Evolutionary conservation across 2,329 filamentous ascomycete species (phyloP).

Genomic region (Xylaria sp.): DNA sequence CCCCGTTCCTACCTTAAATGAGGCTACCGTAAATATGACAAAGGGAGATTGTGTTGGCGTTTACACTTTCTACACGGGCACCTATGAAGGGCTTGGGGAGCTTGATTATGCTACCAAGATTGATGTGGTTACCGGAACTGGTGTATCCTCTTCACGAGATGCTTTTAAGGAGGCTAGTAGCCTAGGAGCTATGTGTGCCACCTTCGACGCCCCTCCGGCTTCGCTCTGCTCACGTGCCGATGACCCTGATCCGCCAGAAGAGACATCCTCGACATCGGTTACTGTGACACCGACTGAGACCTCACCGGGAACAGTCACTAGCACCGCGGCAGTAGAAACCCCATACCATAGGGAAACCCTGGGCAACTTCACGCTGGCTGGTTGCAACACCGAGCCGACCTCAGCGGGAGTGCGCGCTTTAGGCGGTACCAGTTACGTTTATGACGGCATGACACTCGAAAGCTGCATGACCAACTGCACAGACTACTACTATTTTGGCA

Average conservation of each 20-base stretch:
- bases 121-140: slow-evolving; percentile 57
- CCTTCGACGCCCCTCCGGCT: slow-evolving; percentile 53
- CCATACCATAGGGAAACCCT: slow-evolving; percentile 54
- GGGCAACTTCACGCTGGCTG: slow-evolving; percentile 58
- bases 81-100: slow-evolving; percentile 58
- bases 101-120: slow-evolving; percentile 58
- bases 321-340: slow-evolving; percentile 47
- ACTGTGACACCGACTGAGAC: slow-evolving; percentile 37
- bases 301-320: slow-evolving; percentile 46
- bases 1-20: slow-evolving; percentile 56
- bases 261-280: slow-evolving; percentile 36
- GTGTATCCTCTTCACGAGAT: slow-evolving; percentile 53
- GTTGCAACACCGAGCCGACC: slow-evolving; percentile 61
- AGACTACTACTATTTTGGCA: slow-evolving; percentile 60
- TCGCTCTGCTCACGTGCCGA: slow-evolving; percentile 44
- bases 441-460: slow-evolving; percentile 63
- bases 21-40: slow-evolving; percentile 53
- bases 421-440: slow-evolving; percentile 53
- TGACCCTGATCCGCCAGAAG: slow-evolving; percentile 37
- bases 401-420: slow-evolving; percentile 56
- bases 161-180: slow-evolving; percentile 61
- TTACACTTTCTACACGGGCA: slow-evolving; percentile 61
- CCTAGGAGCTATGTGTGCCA: slow-evolving; percentile 57
- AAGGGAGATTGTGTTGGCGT: slow-evolving; percentile 58
- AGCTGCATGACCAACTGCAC: slow-evolving; percentile 60